Evolutionary conservation across 1,284 basidiomycete genomes (phyloP).

Genomic region (Sanghuangporus sanghuang): DNA sequence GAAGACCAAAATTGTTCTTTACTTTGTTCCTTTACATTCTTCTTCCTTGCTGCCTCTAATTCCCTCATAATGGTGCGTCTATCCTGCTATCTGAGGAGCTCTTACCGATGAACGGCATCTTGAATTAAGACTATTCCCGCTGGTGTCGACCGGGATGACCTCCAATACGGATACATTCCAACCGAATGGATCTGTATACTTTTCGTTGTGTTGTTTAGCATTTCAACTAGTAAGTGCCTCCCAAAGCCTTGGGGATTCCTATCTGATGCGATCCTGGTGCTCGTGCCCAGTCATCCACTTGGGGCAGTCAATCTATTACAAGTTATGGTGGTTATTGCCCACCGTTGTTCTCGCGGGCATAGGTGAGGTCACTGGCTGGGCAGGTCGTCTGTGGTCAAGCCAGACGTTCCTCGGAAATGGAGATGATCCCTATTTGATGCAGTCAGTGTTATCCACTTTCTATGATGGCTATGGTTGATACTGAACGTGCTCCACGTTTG

Average conservation of each 20-base stretch:
- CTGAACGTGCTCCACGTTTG: background rate
- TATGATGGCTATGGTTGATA: background rate
- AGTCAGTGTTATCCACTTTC: slow-evolving; percentile 28
- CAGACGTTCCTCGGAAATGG: slow-evolving; percentile 19
- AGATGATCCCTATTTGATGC: slow-evolving; percentile 38
- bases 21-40: background rate
- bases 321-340: slow-evolving; percentile 36
- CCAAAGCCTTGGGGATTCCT: background rate
- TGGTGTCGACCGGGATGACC: background rate
- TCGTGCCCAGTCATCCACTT: slow-evolving; percentile 30
- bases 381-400: slow-evolving; percentile 33
- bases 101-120: background rate
- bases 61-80: background rate
- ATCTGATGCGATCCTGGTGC: background rate
- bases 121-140: slow-evolving; percentile 1
- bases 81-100: background rate
- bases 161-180: slow-evolving; percentile 25
- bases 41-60: background rate
- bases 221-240: slow-evolving; percentile 14
- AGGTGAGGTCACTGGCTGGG: slow-evolving; percentile 38
- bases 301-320: slow-evolving; percentile 28
- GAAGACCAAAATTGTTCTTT: background rate
- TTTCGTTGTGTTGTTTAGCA: slow-evolving; percentile 20
- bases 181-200: slow-evolving; percentile 27
- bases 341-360: slow-evolving; percentile 33